Conservation (phyloP, 768 basidiomycete species). For the Auricularia sp. region DNA sequence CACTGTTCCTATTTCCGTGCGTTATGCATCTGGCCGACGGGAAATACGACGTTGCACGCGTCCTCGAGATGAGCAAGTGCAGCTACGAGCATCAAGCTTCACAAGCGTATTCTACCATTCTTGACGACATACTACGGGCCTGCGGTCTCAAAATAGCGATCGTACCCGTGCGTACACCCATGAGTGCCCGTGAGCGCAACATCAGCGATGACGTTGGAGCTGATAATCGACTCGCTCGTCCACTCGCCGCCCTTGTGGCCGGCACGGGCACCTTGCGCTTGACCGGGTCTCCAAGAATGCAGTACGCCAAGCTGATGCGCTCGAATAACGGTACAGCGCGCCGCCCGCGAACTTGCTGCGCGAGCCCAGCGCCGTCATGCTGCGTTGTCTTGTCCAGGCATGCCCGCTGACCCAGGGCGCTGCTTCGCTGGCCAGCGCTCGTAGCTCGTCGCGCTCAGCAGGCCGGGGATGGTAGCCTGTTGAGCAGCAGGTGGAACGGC, state of each 20-base stretch:
- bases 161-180: conserved; percentile 53
- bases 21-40: too few species aligned
- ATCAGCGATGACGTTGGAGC: conserved; percentile 49
- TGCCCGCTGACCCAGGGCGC: conserved; percentile 63
- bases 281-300: conserved; percentile 9
- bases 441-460: conserved; percentile 21
- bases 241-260: conserved; percentile 64
- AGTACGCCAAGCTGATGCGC: neutral
- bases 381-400: conserved; percentile 35
- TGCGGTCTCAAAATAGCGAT: conserved; percentile 45
- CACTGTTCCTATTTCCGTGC: too few species aligned
- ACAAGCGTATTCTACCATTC: too few species aligned
- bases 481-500: conserved; percentile 73
- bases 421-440: conserved; percentile 14
- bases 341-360: conserved; percentile 69
- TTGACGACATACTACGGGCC: too few species aligned
- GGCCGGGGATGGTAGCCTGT: conserved; percentile 69
- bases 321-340: neutral
- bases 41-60: too few species aligned
- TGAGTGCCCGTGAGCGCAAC: conserved; percentile 56
- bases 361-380: conserved; percentile 52
- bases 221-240: conserved; percentile 43
- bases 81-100: too few species aligned
- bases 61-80: too few species aligned
- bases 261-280: conserved; percentile 66